Conservation (phyloP, 345 rosid genomes). For the Dovyalis caffra region DNA sequence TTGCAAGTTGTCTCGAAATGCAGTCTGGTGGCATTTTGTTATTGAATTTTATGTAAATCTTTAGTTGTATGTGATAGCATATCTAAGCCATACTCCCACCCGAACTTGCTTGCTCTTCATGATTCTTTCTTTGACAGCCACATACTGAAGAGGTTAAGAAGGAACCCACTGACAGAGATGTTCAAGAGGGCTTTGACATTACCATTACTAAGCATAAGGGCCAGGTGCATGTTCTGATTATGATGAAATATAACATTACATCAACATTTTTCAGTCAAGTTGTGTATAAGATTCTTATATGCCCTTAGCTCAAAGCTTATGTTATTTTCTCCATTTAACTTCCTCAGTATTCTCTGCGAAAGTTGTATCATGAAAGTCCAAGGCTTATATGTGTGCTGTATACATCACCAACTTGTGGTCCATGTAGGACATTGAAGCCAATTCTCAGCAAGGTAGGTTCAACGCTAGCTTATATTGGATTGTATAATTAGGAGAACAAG, state of each 20-base stretch:
- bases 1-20: background rate
- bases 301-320: conserved; percentile 4
- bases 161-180: conserved; percentile 81
- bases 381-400: conserved; percentile 81
- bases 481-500: background rate
- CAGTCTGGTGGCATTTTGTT: background rate
- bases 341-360: conserved; percentile 82
- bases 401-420: conserved; percentile 96
- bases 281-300: background rate
- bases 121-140: conserved; percentile 49
- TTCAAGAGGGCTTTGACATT: conserved; percentile 79
- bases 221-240: conserved; percentile 52
- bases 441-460: conserved; percentile 77
- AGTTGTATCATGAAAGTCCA: conserved; percentile 91
- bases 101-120: conserved; percentile 13
- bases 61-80: background rate
- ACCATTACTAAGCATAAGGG: conserved; percentile 76
- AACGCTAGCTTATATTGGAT: background rate
- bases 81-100: background rate
- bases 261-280: background rate
- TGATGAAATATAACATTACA: no score
- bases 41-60: background rate
- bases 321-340: conserved; percentile 14
- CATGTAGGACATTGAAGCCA: conserved; percentile 95
- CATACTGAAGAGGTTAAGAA: conserved; percentile 81